Evolutionary conservation across 2,329 filamentous ascomycete species (phyloP), one percentile per base, ranked within the genome.

Genomic region (Aspergillus bombycis): DNA sequence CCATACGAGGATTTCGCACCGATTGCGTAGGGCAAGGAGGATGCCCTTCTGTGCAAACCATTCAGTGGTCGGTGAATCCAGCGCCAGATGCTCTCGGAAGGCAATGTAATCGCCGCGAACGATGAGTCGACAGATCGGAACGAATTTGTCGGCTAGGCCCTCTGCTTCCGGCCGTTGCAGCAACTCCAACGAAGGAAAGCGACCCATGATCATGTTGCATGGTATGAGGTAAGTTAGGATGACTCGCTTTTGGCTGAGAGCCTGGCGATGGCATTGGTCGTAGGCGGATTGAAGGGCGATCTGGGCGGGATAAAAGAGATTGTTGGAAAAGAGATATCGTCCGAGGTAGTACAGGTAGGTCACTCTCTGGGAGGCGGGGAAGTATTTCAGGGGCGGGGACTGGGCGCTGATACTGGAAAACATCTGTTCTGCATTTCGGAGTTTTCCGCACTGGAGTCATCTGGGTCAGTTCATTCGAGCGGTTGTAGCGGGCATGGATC

Each of bases 281-380:
- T 96, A 97, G 3, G 94, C 92, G 30, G 89, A 85, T 72, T 96
- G 87, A 8, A 97, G 82, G 41, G 90, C 92, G 56, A 88, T 82
- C 58, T 90, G 87, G 0, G 94, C 93, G 30, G 91, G 89, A 65
- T 87, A 88, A 77, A 93, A 97, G 74, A 96, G 90, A 68, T 89
- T 91, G 76, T 92, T 94, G 67, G 91, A 88, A 75, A 96, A 93
- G 73, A 94, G 88, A 79, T 94, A 97, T 63, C 93, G 90, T 21
- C 94, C 94, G 7, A 98, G 89, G 75, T 97, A 97, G 80, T 97
- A 97, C 16, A 98, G 88, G 71, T 94, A 98, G 4, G 93, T 96
- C 57, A 97, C 93, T 56, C 93, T 88, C 75, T 98, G 92, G 7
- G 91, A 86, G 26, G 92, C 92, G 2, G 94, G 93, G 73, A 96